These are phyloP conservation scores for Akanthomyces uredinophilus DNA, from an alignment of 2,329 filamentous ascomycete genomes.

Conservation along the genomic window DNA sequence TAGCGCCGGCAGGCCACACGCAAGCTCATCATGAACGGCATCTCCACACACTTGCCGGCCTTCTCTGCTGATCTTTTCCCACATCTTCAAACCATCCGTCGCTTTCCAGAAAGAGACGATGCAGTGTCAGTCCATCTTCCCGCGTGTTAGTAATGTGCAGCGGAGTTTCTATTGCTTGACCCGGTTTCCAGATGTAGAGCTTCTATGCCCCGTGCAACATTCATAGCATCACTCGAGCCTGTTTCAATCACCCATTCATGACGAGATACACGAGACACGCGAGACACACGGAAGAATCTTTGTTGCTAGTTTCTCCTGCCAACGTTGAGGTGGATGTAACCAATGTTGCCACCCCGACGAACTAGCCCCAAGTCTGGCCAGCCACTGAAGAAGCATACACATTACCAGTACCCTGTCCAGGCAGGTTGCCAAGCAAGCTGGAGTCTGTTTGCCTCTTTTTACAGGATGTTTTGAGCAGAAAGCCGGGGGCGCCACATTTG, in stretches of 20 bases:
- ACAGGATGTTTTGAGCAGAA: not conserved
- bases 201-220: not conserved
- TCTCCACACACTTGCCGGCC: not conserved
- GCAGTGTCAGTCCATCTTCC: not conserved
- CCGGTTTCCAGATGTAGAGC: not conserved
- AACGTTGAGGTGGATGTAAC: not conserved
- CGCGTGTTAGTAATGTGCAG: too few species aligned
- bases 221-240: not conserved
- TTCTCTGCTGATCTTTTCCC: not conserved
- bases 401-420: not conserved
- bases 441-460: too few species aligned
- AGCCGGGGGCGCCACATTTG: not conserved
- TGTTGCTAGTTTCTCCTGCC: not conserved
- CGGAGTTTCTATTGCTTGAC: too few species aligned
- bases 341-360: not conserved
- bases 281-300: too few species aligned
- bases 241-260: too few species aligned
- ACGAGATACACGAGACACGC: not conserved
- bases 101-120: not conserved
- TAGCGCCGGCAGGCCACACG: not conserved
- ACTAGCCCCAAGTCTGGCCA: not conserved
- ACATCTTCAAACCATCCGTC: not conserved
- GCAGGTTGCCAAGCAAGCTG: too few species aligned
- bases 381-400: not conserved
- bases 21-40: constrained; percentile 5